Base-by-base conservation (phyloP, 495 filamentous ascomycete species). In the Daldinia concentrica region DNA sequence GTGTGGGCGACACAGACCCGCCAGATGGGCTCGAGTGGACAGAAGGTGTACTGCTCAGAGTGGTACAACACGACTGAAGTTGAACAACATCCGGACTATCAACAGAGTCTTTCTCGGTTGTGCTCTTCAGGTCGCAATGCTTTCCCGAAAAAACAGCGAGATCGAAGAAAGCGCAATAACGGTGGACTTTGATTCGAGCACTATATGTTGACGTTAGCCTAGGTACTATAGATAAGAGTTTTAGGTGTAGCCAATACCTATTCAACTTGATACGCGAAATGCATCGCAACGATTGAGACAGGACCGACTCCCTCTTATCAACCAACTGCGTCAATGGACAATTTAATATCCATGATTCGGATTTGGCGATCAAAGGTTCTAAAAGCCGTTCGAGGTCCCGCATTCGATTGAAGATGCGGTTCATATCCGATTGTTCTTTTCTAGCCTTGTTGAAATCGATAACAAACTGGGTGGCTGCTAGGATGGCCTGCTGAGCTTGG, bases 161-260 rank as follows among this genome's bases (percentile, higher is more conserved):
- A 64, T 90, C 86, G 48, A 82, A 85, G 74, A 90, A 90, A 36
- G 87, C 87, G 70, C 83, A 79, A 68, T 87, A 89, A 15, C 87
- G 86, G 56, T 90, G 87, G 1, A 84, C 78, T 72, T 88, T 90
- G 62, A 90, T 89, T 75, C 87, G 81, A 29, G 87, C 86, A 79
- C 87, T 89, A 64, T 6, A 59, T 50, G 58, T 37, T 37, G n/a
- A 19, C 24, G 70, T 78, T 34, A 76, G 64, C 9, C 12, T 22
- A n/a, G n/a, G n/a, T n/a, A 56, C 27, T 22, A 30, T 27, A 32
- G 15, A 5, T 54, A 11, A n/a, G 59, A 8, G 12, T 58, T 8
- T 17, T 8, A 17, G 15, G 4, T 19, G 29, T 24, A 24, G 43
- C 27, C 24, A 71, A 6, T 78, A 87, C 86, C 86, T 88, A 43